Evolutionary conservation across 768 basidiomycete genomes (phyloP).

Genomic region (Holtermannia corniformis): DNA sequence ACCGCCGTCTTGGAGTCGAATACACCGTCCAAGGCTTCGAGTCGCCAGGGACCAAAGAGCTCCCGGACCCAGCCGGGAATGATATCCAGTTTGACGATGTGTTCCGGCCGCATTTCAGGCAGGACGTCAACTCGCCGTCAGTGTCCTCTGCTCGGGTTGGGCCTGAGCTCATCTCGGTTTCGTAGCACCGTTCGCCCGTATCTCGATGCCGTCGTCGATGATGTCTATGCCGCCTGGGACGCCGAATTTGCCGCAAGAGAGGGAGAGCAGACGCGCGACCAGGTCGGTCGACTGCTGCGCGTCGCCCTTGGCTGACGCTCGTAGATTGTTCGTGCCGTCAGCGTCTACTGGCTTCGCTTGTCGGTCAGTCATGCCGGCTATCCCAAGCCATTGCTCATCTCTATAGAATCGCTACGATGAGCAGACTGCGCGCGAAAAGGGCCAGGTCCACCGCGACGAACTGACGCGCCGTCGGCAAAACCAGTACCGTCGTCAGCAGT

Average conservation of each 20-base stretch:
- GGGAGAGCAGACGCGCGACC: conserved; percentile 16
- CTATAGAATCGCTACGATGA: conserved; percentile 29
- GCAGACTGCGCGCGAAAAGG: conserved; percentile 24
- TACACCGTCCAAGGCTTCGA: conserved; percentile 22
- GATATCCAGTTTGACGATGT: conserved; percentile 21
- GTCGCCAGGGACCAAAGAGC: conserved; percentile 12
- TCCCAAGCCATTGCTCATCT: background rate
- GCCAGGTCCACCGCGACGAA: conserved; percentile 29
- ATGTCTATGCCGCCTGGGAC: conserved; percentile 18
- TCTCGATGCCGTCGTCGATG: conserved; percentile 21
- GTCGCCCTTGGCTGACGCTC: background rate
- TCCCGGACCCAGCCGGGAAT: conserved; percentile 18
- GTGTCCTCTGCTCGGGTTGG: background rate
- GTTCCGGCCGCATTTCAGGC: conserved; percentile 26
- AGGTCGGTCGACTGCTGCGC: conserved; percentile 10
- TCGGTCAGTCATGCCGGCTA: conserved; percentile 12
- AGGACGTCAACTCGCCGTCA: conserved; percentile 5
- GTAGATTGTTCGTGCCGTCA: conserved; percentile 21
- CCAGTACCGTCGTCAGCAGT: conserved; percentile 34
- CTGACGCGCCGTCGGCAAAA: conserved; percentile 28
- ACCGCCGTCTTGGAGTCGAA: conserved; percentile 31
- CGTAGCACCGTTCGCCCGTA: conserved; percentile 15
- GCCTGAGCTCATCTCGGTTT: background rate
- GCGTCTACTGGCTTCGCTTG: conserved; percentile 28
- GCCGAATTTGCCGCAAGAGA: background rate